These are phyloP conservation scores for Pezicula rhizophila DNA, from an alignment of 2,329 filamentous ascomycete genomes.

Conservation along the genomic window DNA sequence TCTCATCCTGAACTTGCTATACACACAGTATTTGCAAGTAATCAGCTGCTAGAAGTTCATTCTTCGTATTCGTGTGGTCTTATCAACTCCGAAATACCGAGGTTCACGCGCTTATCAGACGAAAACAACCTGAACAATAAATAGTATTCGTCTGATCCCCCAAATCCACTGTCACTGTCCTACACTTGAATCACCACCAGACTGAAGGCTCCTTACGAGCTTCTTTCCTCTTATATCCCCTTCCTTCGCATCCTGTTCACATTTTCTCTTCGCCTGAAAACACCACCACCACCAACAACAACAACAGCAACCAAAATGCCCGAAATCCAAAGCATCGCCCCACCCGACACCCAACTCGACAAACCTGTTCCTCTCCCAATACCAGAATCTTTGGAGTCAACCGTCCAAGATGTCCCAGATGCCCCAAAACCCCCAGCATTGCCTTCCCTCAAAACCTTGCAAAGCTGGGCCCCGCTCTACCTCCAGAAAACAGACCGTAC, in stretches of 20 bases:
- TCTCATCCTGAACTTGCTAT: no score
- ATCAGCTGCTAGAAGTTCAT: no score
- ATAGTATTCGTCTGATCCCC: no score
- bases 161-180: no score
- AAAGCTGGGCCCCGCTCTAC: conserved; percentile 26
- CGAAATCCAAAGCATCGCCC: conserved; percentile 16
- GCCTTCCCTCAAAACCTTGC: conserved; percentile 17
- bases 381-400: conserved; percentile 8
- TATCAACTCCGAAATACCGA: no score
- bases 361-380: conserved; percentile 12
- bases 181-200: no score
- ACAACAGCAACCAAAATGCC: conserved; percentile 18
- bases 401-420: conserved; percentile 12
- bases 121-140: no score
- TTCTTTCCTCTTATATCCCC: background rate
- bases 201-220: no score
- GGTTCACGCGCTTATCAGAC: no score
- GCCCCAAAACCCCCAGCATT: conserved; percentile 8
- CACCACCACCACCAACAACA: no score
- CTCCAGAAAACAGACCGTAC: conserved; percentile 22
- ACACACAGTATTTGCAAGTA: no score
- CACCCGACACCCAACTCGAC: conserved; percentile 15
- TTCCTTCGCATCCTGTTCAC: background rate
- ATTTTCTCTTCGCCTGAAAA: background rate
- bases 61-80: no score